phyloP scores from a whole-genome alignment of 2,329 filamentous ascomycete genomes.

The Sporothrix variecibatus region DNA sequence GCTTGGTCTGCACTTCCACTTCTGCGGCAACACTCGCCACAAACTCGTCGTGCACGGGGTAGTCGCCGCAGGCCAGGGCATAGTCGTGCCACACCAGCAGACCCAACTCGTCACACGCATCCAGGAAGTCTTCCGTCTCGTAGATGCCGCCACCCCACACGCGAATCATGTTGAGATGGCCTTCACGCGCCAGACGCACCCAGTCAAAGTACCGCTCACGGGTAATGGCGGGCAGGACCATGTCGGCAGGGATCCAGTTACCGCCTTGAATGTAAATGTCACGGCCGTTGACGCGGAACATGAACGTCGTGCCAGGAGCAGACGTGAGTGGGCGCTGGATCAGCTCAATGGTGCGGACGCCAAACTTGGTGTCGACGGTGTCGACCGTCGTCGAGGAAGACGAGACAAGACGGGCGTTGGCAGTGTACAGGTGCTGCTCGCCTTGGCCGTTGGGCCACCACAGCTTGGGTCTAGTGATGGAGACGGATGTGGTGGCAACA shows the following conservation, averaged over 20 bases:
- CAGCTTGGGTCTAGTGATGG: constrained; percentile 52
- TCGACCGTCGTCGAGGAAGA: background rate
- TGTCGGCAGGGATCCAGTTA: constrained; percentile 83
- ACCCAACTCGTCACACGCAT: constrained; percentile 69
- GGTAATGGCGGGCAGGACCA: constrained; percentile 70
- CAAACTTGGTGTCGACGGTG: constrained; percentile 59
- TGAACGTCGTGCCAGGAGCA: constrained; percentile 66
- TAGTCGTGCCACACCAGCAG: constrained; percentile 75
- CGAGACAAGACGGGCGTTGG: constrained; percentile 48
- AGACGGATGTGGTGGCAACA: background rate
- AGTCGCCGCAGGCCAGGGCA: constrained; percentile 70
- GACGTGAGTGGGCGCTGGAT: constrained; percentile 57
- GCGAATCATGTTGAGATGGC: constrained; percentile 78
- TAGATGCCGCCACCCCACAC: constrained; percentile 77
- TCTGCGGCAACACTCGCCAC: background rate
- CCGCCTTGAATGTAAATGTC: constrained; percentile 80
- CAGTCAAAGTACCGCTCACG: constrained; percentile 69
- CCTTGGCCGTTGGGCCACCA: constrained; percentile 82
- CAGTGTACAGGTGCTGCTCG: constrained; percentile 69
- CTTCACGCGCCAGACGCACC: constrained; percentile 73
- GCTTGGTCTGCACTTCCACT: constrained; percentile 62
- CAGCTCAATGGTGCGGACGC: constrained; percentile 65
- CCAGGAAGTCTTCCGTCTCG: constrained; percentile 69
- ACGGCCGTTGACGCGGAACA: constrained; percentile 74
- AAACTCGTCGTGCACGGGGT: constrained; percentile 60